These are phyloP conservation scores for Boletus albobrunnescens DNA, from an alignment of 1,284 basidiomycete species.

Conservation along the genomic window DNA sequence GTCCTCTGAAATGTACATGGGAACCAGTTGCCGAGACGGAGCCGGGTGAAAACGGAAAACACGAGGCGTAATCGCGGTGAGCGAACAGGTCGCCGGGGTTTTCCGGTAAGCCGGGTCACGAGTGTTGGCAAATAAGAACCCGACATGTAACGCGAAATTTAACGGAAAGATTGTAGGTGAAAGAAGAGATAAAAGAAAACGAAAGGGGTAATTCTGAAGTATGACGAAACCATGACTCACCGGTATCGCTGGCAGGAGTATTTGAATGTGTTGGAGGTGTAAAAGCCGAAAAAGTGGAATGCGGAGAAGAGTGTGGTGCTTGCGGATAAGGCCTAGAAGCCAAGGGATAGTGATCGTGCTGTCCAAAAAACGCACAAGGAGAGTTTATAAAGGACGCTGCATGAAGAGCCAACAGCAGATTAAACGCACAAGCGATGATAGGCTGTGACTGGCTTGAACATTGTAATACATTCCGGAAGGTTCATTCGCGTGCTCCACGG, in stretches of 20 bases:
- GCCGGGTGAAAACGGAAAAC: not conserved
- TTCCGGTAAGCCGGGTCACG: too few species aligned
- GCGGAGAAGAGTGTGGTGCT: constrained; percentile 18
- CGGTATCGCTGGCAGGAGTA: constrained; percentile 27
- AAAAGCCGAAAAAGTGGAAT: constrained; percentile 18
- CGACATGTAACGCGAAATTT: not conserved
- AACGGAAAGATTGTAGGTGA: too few species aligned
- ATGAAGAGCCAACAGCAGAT: too few species aligned
- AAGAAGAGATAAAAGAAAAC: not conserved
- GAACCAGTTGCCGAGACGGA: not conserved
- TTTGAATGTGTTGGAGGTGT: constrained; percentile 25
- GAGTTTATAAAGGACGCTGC: constrained; percentile 8
- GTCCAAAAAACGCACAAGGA: not conserved
- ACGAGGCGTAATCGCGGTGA: constrained; percentile 2
- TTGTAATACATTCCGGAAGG: constrained; percentile 13
- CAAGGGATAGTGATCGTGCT: constrained; percentile 19
- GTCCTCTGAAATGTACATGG: not conserved
- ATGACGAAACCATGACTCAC: constrained; percentile 19
- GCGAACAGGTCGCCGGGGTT: too few species aligned
- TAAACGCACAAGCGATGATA: constrained; percentile 28
- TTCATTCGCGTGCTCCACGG: constrained; percentile 14
- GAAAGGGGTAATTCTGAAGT: too few species aligned
- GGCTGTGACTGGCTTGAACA: constrained; percentile 14
- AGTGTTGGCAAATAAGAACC: not conserved
- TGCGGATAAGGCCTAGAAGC: constrained; percentile 7